A percentile compares a stretch with the other conserved stretches of the same genome.
Conservation (phyloP, 768 basidiomycete species). For the Kwoniella sp. region DNA sequence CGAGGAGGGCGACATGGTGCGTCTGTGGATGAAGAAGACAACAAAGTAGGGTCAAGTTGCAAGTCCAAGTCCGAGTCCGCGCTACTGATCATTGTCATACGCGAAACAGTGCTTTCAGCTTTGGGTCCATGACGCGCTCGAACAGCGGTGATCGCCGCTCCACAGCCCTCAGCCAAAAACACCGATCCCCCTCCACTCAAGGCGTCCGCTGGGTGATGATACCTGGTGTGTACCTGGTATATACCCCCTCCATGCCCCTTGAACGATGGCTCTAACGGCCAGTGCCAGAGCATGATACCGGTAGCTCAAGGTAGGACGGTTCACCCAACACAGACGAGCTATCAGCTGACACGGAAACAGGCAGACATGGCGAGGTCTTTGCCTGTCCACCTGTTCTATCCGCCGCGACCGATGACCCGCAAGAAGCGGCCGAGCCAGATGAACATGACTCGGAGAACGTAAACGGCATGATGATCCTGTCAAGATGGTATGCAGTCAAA, state of each 20-base stretch:
- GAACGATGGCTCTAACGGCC: no score
- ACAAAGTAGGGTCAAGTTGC: no score
- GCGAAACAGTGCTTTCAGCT: no score
- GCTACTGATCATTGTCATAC: no score
- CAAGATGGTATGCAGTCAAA: slow-evolving; percentile 17
- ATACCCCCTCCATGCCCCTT: neutral
- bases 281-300: slow-evolving; percentile 1
- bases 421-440: neutral
- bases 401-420: neutral
- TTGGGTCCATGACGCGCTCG: no score
- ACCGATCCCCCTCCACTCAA: no score
- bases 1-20: neutral
- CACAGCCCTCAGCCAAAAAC: no score
- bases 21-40: neutral
- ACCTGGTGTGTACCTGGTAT: neutral
- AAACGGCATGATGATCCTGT: neutral
- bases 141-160: no score
- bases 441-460: neutral
- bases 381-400: neutral
- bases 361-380: slow-evolving; percentile 9
- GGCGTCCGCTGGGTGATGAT: no score
- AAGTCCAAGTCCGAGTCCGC: no score
- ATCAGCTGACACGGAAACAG: neutral
- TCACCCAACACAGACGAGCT: neutral
- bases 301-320: slow-evolving; percentile 1